Percentiles rank a stretch among this genome's conserved stretches.
These are phyloP conservation scores for Trichoderma pleuroti DNA, from an alignment of 2,329 filamentous ascomycete genomes.

Conservation along the genomic window DNA sequence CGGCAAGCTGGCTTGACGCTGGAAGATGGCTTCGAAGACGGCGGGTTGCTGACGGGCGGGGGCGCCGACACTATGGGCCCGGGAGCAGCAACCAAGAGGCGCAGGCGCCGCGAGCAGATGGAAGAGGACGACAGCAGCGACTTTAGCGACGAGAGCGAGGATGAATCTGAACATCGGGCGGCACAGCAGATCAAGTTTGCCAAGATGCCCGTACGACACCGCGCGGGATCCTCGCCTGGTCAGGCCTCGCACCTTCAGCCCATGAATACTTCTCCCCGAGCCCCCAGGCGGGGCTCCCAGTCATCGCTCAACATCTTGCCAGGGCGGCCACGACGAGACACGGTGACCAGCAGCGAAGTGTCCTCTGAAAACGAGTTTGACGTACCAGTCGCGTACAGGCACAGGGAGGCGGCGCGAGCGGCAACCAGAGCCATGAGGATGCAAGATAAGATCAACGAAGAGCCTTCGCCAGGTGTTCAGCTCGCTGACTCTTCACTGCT, in stretches of 20 bases:
- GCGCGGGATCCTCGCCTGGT: slow-evolving; percentile 84
- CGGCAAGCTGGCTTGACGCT: slow-evolving; percentile 61
- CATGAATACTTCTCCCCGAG: slow-evolving; percentile 47
- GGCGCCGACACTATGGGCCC: slow-evolving; percentile 67
- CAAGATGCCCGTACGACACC: slow-evolving; percentile 85
- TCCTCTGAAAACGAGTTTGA: slow-evolving; percentile 80
- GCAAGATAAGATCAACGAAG: slow-evolving; percentile 39
- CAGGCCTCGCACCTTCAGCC: slow-evolving; percentile 60
- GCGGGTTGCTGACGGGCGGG: slow-evolving; percentile 66
- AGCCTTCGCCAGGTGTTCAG: slow-evolving; percentile 38
- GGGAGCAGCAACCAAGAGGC: slow-evolving; percentile 62
- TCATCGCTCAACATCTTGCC: slow-evolving; percentile 68
- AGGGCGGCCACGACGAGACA: slow-evolving; percentile 67
- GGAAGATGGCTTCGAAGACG: slow-evolving; percentile 69
- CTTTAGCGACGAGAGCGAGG: slow-evolving; percentile 78
- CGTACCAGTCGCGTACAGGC: slow-evolving; percentile 60
- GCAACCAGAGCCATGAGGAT: slow-evolving; percentile 43
- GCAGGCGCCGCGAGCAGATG: slow-evolving; percentile 66
- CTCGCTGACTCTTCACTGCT: slow-evolving; percentile 50
- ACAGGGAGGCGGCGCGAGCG: slow-evolving; percentile 58
- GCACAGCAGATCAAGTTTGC: slow-evolving; percentile 92
- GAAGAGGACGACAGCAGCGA: slow-evolving; percentile 86
- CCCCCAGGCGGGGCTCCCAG: slow-evolving; percentile 63
- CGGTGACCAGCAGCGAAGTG: slow-evolving; percentile 77
- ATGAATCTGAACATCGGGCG: slow-evolving; percentile 70